A percentile compares a stretch with the other conserved stretches of the same genome.
phyloP scores from a whole-genome alignment of 1,139 yeast species.

The Kodamaea derodonti region DNA sequence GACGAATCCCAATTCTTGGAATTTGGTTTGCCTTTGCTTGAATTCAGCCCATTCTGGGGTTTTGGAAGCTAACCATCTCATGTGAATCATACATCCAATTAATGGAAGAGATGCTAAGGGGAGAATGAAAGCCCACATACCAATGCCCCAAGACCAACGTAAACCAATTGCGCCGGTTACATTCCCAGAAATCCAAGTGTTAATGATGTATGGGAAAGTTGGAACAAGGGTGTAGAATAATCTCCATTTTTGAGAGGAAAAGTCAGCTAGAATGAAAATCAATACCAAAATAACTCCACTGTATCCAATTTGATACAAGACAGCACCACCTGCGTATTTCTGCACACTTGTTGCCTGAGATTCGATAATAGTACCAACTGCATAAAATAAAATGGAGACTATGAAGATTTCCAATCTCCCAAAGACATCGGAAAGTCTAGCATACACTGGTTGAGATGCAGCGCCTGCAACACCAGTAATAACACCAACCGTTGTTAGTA shows the following conservation, averaged over 20 bases:
- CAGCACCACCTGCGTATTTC: constrained; percentile 22
- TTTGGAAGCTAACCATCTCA: constrained; percentile 33
- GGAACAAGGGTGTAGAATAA: constrained; percentile 19
- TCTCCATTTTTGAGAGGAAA: constrained; percentile 21
- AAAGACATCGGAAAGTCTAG: constrained; percentile 19
- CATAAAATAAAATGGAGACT: constrained; percentile 17
- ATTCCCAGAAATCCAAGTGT: constrained; percentile 21
- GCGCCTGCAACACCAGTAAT: constrained; percentile 20
- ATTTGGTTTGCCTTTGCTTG: constrained; percentile 12
- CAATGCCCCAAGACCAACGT: constrained; percentile 32
- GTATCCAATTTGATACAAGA: constrained; percentile 20
- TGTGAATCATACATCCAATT: constrained; percentile 26
- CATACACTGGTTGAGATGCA: constrained; percentile 20
- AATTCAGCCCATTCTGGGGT: constrained; percentile 33
- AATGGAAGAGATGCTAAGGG: constrained; percentile 35
- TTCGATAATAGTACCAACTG: constrained; percentile 21
- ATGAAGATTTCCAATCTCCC: constrained; percentile 20
- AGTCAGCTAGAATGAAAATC: constrained; percentile 18
- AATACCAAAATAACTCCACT: constrained; percentile 18
- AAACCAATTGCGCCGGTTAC: constrained; percentile 13
- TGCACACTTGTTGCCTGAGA: constrained; percentile 21
- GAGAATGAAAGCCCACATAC: constrained; percentile 41
- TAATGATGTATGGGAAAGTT: constrained; percentile 20
- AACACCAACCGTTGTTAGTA: constrained; percentile 19
- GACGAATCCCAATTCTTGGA: constrained; percentile 17